Percentiles rank a stretch among this genome's conserved stretches.
Conservation (phyloP, 495 filamentous ascomycete species). For the Tuber borchii region DNA sequence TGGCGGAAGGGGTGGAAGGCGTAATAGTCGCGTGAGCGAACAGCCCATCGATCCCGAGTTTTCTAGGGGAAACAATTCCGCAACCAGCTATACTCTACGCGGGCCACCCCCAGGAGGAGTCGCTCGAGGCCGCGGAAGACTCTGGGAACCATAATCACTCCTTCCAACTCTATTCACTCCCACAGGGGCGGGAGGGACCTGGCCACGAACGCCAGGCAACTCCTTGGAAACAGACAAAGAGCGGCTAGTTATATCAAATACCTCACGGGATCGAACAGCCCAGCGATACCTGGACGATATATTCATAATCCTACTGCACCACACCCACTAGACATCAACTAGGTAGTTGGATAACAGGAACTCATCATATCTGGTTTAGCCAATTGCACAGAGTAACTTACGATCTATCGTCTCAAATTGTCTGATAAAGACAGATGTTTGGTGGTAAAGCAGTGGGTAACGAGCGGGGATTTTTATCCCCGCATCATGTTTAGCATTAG, state of each 20-base stretch:
- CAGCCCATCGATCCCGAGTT: not conserved
- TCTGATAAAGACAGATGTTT: not conserved
- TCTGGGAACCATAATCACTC: conserved; percentile 37
- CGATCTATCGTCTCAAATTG: not conserved
- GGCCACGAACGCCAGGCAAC: not conserved
- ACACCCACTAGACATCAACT: not conserved
- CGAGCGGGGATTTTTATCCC: not conserved
- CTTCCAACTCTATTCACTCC: not conserved
- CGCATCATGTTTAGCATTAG: not conserved
- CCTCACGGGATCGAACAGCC: conserved; percentile 1
- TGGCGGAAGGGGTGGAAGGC: conserved; percentile 14
- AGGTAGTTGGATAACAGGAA: not conserved
- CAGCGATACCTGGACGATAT: not conserved
- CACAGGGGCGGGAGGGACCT: not conserved
- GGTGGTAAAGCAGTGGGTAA: not conserved
- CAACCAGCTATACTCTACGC: conserved; percentile 21
- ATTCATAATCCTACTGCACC: not conserved
- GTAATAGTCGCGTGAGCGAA: conserved; percentile 21
- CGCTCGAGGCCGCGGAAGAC: conserved; percentile 35
- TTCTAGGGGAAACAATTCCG: conserved; percentile 11
- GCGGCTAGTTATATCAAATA: conserved; percentile 1
- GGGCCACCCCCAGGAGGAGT: conserved; percentile 34
- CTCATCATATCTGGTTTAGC: not conserved
- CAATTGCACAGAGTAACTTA: not conserved
- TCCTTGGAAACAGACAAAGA: not conserved